A percentile compares a stretch with the other conserved stretches of the same genome.
Evolutionary conservation across 257 asterid genomes (phyloP).

Genomic region (Ehretia macrophylla): DNA sequence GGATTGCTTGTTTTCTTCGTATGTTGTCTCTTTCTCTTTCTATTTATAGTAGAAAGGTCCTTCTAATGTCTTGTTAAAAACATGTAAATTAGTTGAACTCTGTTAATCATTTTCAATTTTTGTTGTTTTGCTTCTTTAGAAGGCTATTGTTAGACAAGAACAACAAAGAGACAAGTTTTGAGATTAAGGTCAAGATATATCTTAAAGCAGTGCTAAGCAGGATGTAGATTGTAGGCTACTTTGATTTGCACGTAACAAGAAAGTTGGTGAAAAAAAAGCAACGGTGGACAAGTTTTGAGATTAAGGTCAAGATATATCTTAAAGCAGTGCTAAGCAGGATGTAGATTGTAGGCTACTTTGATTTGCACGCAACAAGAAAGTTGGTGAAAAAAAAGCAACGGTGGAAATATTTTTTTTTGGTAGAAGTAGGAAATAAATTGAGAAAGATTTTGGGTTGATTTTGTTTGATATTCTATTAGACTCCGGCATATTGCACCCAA

Average conservation of each 20-base stretch:
- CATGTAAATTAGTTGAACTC: neutral
- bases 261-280: too few relatives aligned
- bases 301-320: conserved; percentile 57
- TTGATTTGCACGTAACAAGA: conserved; percentile 78
- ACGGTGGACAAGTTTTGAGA: conserved; percentile 83
- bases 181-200: conserved; percentile 58
- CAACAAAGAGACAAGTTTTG: conserved; percentile 90
- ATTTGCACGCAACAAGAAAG: conserved; percentile 73
- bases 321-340: conserved; percentile 88
- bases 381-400: too few relatives aligned
- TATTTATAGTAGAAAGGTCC: neutral
- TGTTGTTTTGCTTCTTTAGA: conserved; percentile 29
- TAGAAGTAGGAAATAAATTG: too few relatives aligned
- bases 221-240: conserved; percentile 94
- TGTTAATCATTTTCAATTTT: neutral
- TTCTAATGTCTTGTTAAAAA: neutral
- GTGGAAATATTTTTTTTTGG: too few relatives aligned
- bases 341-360: conserved; percentile 94
- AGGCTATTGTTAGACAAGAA: conserved; percentile 97
- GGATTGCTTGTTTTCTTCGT: conserved; percentile 83
- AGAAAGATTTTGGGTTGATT: too few relatives aligned
- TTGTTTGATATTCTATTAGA: too few relatives aligned
- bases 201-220: conserved; percentile 82
- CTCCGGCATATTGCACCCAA: too few relatives aligned
- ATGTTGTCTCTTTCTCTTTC: conserved; percentile 6